Percentiles rank a stretch among this genome's conserved stretches.
These are phyloP conservation scores for Aspergillus latus DNA, from an alignment of 2,329 filamentous ascomycete genomes.

Conservation along the genomic window DNA sequence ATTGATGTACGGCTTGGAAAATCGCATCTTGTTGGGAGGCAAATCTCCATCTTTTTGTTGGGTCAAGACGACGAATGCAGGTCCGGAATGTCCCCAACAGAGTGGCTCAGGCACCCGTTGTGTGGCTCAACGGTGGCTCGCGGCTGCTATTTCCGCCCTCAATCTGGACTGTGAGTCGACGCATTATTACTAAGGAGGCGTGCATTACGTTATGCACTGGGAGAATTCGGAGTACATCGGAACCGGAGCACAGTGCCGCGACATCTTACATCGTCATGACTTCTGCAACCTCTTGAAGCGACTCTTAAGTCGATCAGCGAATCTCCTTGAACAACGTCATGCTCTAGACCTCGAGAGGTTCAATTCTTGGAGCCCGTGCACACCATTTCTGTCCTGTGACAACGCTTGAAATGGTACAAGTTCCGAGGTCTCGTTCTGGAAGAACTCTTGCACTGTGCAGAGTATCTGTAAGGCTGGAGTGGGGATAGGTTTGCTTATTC, in stretches of 20 bases:
- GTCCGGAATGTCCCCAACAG: background rate
- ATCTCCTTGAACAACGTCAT: background rate
- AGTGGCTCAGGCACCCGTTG: background rate
- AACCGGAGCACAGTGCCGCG: background rate
- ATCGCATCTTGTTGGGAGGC: conserved; percentile 19
- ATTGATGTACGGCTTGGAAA: conserved; percentile 6
- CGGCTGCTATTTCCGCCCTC: background rate
- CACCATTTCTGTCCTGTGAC: background rate
- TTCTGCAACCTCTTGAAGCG: background rate
- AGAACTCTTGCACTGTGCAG: background rate
- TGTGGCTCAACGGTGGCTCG: background rate
- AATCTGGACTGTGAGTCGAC: background rate
- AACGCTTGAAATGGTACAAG: background rate
- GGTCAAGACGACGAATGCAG: background rate
- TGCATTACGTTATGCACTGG: background rate
- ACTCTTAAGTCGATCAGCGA: background rate
- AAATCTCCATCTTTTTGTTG: background rate
- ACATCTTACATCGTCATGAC: conserved; percentile 4
- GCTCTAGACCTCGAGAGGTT: background rate
- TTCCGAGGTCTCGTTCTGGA: background rate
- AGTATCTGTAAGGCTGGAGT: background rate
- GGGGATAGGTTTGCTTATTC: background rate
- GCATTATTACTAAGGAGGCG: background rate
- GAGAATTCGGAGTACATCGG: background rate
- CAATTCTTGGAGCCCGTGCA: background rate